Base-by-base conservation (phyloP, 495 filamentous ascomycete species). In the Hypomontagnella monticulosa region DNA sequence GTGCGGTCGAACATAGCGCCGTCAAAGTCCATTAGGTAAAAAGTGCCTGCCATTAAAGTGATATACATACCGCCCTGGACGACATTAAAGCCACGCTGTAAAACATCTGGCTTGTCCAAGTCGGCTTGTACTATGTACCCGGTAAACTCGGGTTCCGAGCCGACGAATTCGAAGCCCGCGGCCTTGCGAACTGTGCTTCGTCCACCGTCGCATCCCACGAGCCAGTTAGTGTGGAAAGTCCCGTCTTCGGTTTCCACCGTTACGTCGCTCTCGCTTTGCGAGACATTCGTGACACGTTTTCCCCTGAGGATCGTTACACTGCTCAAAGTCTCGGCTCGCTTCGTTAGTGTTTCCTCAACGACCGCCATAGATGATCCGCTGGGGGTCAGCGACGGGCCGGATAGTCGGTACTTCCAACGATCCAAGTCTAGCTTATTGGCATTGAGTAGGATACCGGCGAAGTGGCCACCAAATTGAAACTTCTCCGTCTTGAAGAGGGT, bases 171-270 rank as follows among this genome's bases (percentile, higher is more conserved):
- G 33, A 77, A 60, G 1, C 70, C 70, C 0, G 70, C 71, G 9
- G 59, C 50, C 52, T 71, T 70, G 8, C 75, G 70, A 1, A 77
- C 66, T 0, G 56, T 50, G 57, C 69, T 73, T 12, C 73, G 75
- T 0, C 71, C 67, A 12, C 75, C 75, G 49, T 77, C 75, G 56
- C 75, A 77, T 12, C 75, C 75, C 15, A 75, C 71, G 10, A 74
- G 60, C 59, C 70, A 77, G 38, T 71, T 65, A 1, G 51, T 64
- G 4, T 56, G 48, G 47, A 64, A 65, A 9, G 44, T 20, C 50
- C 70, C 47, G 8, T 51, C 47, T n/a, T 32, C 61, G 0, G 51
- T 59, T 41, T 72, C 59, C 10, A 44, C 62, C 44, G 59, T 73
- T 46, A 48, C 70, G 53, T 16, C 41, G 38, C 30, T 16, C 12